Evolutionary conservation across 768 basidiomycete species (phyloP), one percentile per base, ranked within the genome.

Genomic region (Leccinum boreale): DNA sequence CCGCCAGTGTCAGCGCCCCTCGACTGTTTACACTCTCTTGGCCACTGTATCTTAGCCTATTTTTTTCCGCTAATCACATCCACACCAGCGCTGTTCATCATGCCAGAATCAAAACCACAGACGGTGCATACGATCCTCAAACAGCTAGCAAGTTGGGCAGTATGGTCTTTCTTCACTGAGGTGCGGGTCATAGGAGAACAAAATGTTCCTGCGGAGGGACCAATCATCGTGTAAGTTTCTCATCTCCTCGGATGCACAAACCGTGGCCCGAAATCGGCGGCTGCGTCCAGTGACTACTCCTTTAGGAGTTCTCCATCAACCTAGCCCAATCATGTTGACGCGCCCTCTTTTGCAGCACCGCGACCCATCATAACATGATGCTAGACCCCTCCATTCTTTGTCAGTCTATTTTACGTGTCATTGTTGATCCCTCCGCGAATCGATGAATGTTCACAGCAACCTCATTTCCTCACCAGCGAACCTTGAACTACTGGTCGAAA

Each of bases 311-410:
- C 47, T 33, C 21, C 55, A 31, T 21, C 44, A 44, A 28, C 4
- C 47, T 29, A 24, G 21, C 53, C 21, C 14, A 45, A 53, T 14
- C 48, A 67, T 52, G 55, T 47, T 69, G 21, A 69, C 50, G 14
- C 31, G 26, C 49, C 51, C 55, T 50, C 42, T 56, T 56, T 61
- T 56, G 50, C 68, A 93, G 91, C 39, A 83, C 89, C 3, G 89
- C 87, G 45, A 92, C 90, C 4, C 94, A 97, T 69, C 90, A 94
- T 67, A 98, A 97, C 71, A 96, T 95, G 94, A 94, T 92, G 80
- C 81, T 96, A 33, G 93, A 95, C 75, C 91, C 91, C 23, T 84
- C 84, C 36, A 75, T 90, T 56, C 77, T 94, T 19, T 92, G 91
- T 94, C 70, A 71, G 87, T 79, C 51, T 31, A 39, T 57, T 51